Percentiles rank a stretch among this genome's conserved stretches.
Conservation (phyloP, 495 filamentous ascomycete genomes). For the Elasticomyces elasticus region DNA sequence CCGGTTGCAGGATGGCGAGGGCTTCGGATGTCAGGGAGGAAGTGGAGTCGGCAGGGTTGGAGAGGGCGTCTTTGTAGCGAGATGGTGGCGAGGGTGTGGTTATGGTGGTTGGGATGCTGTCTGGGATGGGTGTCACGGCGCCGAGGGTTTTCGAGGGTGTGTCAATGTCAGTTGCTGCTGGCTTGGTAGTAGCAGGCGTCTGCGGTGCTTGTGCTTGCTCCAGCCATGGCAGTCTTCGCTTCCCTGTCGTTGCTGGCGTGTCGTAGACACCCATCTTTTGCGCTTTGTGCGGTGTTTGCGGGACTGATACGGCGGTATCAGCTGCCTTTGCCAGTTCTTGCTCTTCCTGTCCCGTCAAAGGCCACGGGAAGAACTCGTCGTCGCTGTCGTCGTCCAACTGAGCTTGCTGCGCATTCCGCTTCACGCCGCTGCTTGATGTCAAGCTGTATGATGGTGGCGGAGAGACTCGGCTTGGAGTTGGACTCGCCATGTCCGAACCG, state of each 20-base stretch:
- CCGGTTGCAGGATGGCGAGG: slow-evolving; percentile 3
- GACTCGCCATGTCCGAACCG: slow-evolving; percentile 6
- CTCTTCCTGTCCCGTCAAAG: slow-evolving; percentile 17
- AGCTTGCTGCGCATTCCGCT: slow-evolving; percentile 6
- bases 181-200: background rate
- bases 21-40: slow-evolving; percentile 13
- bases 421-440: background rate
- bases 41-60: slow-evolving; percentile 13
- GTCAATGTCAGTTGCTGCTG: background rate
- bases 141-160: slow-evolving; percentile 7
- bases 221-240: slow-evolving; percentile 37
- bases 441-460: background rate
- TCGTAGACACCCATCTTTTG: slow-evolving; percentile 36
- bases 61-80: slow-evolving; percentile 16
- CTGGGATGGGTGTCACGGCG: background rate
- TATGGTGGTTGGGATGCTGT: slow-evolving; percentile 1
- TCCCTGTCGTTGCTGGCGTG: slow-evolving; percentile 38
- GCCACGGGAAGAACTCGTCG: slow-evolving; percentile 18
- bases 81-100: slow-evolving; percentile 11
- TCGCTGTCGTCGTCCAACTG: slow-evolving; percentile 15
- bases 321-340: slow-evolving; percentile 8
- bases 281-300: slow-evolving; percentile 41
- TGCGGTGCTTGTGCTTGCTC: slow-evolving; percentile 21
- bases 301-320: slow-evolving; percentile 23
- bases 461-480: slow-evolving; percentile 5